A percentile compares a stretch with the other conserved stretches of the same genome.
phyloP scores from a whole-genome alignment of 2,329 filamentous ascomycete genomes.

The Shiraia bambusicola region DNA sequence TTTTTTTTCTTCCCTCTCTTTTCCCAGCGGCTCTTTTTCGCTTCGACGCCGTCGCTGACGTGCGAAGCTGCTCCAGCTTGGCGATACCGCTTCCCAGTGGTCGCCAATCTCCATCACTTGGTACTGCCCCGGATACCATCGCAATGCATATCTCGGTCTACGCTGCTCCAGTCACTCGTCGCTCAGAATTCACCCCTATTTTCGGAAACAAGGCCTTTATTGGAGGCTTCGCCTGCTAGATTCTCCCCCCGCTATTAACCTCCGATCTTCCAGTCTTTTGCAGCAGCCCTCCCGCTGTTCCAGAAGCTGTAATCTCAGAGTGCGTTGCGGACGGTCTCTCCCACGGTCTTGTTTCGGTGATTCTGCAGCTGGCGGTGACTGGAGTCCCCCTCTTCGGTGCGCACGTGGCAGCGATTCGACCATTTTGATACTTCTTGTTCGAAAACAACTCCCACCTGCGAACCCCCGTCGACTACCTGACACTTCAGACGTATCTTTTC shows the following conservation, averaged over 20 bases:
- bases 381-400: constrained; percentile 39
- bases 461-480: constrained; percentile 32
- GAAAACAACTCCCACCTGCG: constrained; percentile 31
- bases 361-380: constrained; percentile 49
- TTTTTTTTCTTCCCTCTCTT: constrained; percentile 9
- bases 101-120: constrained; percentile 33
- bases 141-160: constrained; percentile 41
- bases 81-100: constrained; percentile 28
- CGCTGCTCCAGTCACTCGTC: constrained; percentile 47
- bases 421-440: constrained; percentile 36
- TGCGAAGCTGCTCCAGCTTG: constrained; percentile 31
- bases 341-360: constrained; percentile 45
- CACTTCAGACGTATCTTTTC: constrained; percentile 20
- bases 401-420: constrained; percentile 38
- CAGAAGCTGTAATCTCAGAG: constrained; percentile 41
- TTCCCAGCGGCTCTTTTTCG: background rate
- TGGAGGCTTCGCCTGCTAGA: constrained; percentile 44
- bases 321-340: constrained; percentile 40
- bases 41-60: constrained; percentile 10
- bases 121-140: constrained; percentile 28
- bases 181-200: constrained; percentile 43
- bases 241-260: constrained; percentile 29
- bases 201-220: constrained; percentile 45
- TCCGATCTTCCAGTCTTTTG: constrained; percentile 39
- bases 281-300: constrained; percentile 38